These are phyloP conservation scores for Dissophora globulifera DNA, from an alignment of 192 early-diverging fungal species.

Conservation along the genomic window DNA sequence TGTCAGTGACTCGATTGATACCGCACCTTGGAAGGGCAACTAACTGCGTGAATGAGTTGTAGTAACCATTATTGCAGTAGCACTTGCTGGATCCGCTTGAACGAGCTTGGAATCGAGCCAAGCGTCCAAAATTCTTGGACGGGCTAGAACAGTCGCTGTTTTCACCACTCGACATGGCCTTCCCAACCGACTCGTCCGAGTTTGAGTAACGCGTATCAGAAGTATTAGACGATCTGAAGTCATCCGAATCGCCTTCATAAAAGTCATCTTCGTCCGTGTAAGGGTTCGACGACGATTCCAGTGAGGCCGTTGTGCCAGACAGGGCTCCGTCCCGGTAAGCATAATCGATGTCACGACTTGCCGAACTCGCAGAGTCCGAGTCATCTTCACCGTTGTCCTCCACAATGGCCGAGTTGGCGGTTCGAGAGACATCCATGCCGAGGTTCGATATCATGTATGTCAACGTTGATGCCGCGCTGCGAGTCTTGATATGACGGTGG, in stretches of 20 bases:
- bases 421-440: neutral
- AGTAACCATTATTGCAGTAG: neutral
- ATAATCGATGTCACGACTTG: neutral
- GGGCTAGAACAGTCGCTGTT: neutral
- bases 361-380: neutral
- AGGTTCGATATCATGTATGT: neutral
- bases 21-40: slow-evolving; percentile 3
- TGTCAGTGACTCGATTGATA: slow-evolving; percentile 23
- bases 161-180: neutral
- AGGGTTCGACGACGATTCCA: neutral
- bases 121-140: neutral
- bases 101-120: neutral
- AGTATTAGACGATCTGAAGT: neutral
- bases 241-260: neutral
- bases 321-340: neutral
- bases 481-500: no score
- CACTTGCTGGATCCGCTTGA: neutral
- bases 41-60: neutral
- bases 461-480: neutral
- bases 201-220: neutral
- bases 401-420: neutral
- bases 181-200: neutral
- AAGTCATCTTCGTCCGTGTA: slow-evolving; percentile 1
- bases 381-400: neutral
- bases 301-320: neutral